Conservation (phyloP, 805 yeast genomes). For the Candida corydali region DNA sequence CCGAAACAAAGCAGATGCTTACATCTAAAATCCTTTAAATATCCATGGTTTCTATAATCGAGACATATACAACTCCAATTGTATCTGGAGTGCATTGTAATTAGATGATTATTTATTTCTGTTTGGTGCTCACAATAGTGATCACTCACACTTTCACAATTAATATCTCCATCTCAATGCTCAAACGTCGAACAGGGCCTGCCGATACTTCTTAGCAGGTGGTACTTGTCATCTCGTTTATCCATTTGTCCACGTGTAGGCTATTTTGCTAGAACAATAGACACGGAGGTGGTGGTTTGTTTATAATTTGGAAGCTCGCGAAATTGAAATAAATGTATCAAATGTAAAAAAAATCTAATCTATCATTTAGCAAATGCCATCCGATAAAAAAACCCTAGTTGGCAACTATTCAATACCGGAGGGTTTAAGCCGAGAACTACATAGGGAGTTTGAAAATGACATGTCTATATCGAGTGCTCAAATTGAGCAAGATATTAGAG, state of each 20-base stretch:
- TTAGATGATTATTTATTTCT: background rate
- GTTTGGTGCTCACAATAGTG: too few species aligned
- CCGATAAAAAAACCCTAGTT: slow-evolving; percentile 18
- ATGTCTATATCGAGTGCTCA: slow-evolving; percentile 4
- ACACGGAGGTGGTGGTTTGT: too few species aligned
- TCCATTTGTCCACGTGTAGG: too few species aligned
- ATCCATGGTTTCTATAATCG: background rate
- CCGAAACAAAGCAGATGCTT: background rate
- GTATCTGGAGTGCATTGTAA: background rate
- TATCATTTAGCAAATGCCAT: too few species aligned
- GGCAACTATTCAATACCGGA: slow-evolving; percentile 30
- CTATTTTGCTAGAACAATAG: background rate
- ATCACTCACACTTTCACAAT: background rate
- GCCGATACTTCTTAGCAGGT: too few species aligned
- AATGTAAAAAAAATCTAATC: too few species aligned
- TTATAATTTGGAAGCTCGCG: too few species aligned
- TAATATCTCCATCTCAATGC: background rate
- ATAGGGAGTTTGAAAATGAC: slow-evolving; percentile 15
- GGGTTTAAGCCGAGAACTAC: slow-evolving; percentile 22
- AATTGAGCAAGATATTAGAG: slow-evolving; percentile 4
- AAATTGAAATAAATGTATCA: too few species aligned
- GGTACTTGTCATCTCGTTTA: too few species aligned
- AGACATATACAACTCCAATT: background rate
- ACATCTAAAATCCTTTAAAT: background rate
- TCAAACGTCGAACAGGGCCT: background rate